These are phyloP conservation scores for Chlorociboria aeruginascens DNA, from an alignment of 495 filamentous ascomycete genomes.

Conservation along the genomic window DNA sequence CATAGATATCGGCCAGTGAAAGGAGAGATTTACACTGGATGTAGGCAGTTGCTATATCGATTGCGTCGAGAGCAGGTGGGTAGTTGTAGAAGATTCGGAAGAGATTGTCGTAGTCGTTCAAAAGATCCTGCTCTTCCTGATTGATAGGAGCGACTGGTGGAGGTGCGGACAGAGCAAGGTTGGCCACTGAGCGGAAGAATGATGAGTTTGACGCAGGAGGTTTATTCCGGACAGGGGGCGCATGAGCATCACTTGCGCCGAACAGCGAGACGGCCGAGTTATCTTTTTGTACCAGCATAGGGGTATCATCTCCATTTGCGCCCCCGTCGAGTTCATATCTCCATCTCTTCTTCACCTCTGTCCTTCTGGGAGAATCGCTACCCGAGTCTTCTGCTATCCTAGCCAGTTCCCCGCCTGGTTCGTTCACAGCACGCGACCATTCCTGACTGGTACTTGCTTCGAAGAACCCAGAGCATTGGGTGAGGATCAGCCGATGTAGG, in stretches of 20 bases:
- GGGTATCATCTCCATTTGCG: slow-evolving; percentile 61
- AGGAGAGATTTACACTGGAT: slow-evolving; percentile 83
- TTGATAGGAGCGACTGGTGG: slow-evolving; percentile 4
- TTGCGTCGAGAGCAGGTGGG: slow-evolving; percentile 60
- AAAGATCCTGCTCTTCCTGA: slow-evolving; percentile 46
- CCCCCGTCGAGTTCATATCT: slow-evolving; percentile 78
- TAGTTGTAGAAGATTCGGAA: slow-evolving; percentile 92
- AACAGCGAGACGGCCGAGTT: slow-evolving; percentile 19
- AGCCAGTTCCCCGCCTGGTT: slow-evolving; percentile 28
- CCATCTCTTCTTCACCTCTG: slow-evolving; percentile 52
- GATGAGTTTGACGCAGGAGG: slow-evolving; percentile 45
- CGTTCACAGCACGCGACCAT: slow-evolving; percentile 51
- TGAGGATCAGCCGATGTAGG: slow-evolving; percentile 71
- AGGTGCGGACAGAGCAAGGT: slow-evolving; percentile 44
- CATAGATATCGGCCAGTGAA: slow-evolving; percentile 78
- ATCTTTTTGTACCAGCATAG: slow-evolving; percentile 79
- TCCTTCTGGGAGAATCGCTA: slow-evolving; percentile 14
- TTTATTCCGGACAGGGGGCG: slow-evolving; percentile 37
- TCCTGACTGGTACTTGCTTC: slow-evolving; percentile 78
- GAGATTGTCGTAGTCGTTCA: slow-evolving; percentile 87
- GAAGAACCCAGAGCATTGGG: slow-evolving; percentile 87
- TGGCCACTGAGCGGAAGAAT: slow-evolving; percentile 82
- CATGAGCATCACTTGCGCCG: slow-evolving; percentile 19
- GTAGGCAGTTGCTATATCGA: slow-evolving; percentile 84
- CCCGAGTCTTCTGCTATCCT: slow-evolving; percentile 46